phyloP scores from a whole-genome alignment of 2,329 filamentous ascomycete species.

The Stachybotrys echinatus region DNA sequence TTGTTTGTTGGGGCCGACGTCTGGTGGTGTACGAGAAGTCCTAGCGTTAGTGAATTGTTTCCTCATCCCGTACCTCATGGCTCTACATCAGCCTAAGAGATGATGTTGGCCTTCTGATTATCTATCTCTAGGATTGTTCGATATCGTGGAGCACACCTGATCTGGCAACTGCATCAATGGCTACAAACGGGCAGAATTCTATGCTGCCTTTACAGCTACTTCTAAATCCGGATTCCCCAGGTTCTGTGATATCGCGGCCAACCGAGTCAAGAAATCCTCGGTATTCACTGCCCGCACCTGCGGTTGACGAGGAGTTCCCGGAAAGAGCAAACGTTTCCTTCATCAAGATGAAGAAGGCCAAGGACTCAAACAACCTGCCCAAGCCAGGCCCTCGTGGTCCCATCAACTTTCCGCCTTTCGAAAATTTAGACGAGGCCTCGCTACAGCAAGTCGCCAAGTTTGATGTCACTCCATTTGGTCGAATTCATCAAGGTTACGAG shows the following conservation, averaged over 20 bases:
- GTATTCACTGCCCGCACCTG: neutral
- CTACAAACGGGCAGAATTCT: constrained; percentile 17
- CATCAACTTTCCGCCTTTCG: constrained; percentile 70
- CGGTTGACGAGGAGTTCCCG: neutral
- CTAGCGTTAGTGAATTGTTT: neutral
- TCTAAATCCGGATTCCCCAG: constrained; percentile 55
- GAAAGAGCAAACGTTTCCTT: neutral
- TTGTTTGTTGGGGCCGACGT: neutral
- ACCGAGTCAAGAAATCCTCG: neutral
- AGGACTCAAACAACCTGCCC: constrained; percentile 40
- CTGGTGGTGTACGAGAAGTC: neutral
- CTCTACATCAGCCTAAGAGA: neutral
- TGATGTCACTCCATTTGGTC: constrained; percentile 59
- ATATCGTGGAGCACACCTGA: neutral
- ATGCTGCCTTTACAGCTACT: constrained; percentile 64
- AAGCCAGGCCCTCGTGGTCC: constrained; percentile 59
- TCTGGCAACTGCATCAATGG: neutral
- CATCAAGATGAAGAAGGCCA: constrained; percentile 24
- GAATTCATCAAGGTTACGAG: constrained; percentile 56
- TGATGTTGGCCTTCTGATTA: neutral
- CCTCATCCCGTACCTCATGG: neutral
- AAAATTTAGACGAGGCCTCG: constrained; percentile 55
- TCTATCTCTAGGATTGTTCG: neutral
- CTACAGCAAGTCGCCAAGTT: constrained; percentile 56
- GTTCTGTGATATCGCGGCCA: neutral